A percentile compares a stretch with the other conserved stretches of the same genome.
phyloP scores from a whole-genome alignment of 75 land plant genomes.

The Pinus albicaulis region DNA sequence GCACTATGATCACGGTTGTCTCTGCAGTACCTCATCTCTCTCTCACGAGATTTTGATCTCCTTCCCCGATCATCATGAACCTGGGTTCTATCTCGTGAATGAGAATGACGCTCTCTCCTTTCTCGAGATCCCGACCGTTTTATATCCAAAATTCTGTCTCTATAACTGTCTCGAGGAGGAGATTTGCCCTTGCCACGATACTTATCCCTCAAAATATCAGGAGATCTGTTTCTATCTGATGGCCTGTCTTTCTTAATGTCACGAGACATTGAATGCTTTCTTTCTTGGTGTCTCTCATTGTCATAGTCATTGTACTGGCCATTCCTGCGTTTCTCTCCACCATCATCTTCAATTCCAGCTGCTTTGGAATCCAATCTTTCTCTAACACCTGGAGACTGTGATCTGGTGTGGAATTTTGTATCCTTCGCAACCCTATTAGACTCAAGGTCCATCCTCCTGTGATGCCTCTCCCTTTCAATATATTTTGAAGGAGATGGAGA shows the following conservation, averaged over 20 bases:
- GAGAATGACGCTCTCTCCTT: conserved; percentile 2
- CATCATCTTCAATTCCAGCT: not conserved
- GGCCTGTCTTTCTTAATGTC: conserved; percentile 9
- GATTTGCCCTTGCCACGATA: conserved; percentile 3
- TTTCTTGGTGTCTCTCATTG: conserved; percentile 13
- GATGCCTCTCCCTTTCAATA: conserved; percentile 1
- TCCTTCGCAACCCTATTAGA: not conserved
- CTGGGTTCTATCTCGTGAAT: not conserved
- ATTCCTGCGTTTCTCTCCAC: not conserved
- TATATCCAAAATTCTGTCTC: conserved; percentile 4
- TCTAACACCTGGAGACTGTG: not conserved
- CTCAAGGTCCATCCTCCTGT: not conserved
- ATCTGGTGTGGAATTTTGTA: not conserved
- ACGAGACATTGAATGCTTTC: not conserved
- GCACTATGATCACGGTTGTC: conserved; percentile 6
- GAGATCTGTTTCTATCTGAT: conserved; percentile 7
- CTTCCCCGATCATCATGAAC: not conserved
- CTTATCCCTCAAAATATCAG: conserved; percentile 6
- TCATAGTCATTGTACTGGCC: not conserved
- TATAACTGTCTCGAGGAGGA: conserved; percentile 6
- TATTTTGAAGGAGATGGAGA: not conserved
- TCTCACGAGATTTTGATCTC: conserved; percentile 16
- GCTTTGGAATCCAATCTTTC: not conserved
- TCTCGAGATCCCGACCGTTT: conserved; percentile 2
- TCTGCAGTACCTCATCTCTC: conserved; percentile 7